Evolutionary conservation across 805 yeast species (phyloP).

Genomic region (Suhomyces sp.): DNA sequence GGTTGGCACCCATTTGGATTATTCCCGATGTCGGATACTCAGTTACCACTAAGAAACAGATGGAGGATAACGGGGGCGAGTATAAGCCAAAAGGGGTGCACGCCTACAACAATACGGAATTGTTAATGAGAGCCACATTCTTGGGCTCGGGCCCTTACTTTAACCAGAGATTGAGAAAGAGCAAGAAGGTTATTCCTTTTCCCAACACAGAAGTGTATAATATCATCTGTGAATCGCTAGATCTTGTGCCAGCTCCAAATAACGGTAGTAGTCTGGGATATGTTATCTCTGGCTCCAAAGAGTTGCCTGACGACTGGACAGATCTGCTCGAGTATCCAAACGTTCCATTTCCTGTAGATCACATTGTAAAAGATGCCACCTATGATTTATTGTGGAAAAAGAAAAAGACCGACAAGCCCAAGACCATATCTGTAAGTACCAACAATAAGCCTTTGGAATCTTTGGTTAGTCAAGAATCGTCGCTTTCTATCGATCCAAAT

Average conservation of each 20-base stretch:
- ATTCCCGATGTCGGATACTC: constrained; percentile 82
- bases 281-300: constrained; percentile 22
- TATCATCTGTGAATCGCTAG: constrained; percentile 64
- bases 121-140: constrained; percentile 81
- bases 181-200: constrained; percentile 55
- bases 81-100: constrained; percentile 76
- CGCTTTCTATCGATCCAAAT: constrained; percentile 14
- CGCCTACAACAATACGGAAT: constrained; percentile 77
- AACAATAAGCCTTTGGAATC: constrained; percentile 25
- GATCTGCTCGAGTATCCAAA: constrained; percentile 50
- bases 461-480: constrained; percentile 21
- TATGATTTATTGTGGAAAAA: constrained; percentile 45
- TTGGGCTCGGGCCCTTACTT: constrained; percentile 82
- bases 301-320: constrained; percentile 44
- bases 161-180: constrained; percentile 28
- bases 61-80: constrained; percentile 45
- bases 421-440: constrained; percentile 17
- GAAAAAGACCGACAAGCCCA: constrained; percentile 1
- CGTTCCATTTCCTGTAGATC: constrained; percentile 45
- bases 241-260: constrained; percentile 49
- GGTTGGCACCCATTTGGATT: constrained; percentile 85
- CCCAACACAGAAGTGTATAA: constrained; percentile 71
- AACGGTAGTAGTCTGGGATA: constrained; percentile 46
- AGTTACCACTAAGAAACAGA: constrained; percentile 57
- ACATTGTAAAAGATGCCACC: constrained; percentile 46